Evolutionary conservation across 108 stramenopile genomes (phyloP), one percentile per base, ranked within the genome.

Genomic region (Nitzschia palea): DNA sequence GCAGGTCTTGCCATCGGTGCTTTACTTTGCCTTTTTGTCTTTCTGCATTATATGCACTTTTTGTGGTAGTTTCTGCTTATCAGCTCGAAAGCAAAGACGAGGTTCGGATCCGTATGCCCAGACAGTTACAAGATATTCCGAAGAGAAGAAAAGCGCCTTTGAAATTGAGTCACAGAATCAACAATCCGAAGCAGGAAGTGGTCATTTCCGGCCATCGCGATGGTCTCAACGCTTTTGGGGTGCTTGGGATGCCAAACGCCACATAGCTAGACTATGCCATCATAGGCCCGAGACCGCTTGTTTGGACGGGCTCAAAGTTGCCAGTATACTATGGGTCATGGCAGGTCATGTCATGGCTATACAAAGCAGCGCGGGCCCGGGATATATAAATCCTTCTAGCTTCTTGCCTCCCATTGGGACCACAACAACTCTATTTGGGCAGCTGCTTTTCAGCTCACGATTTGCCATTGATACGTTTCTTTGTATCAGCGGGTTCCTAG

Each of bases 391-490:
- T 58, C 80, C 84, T 4, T 34, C 42, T 2, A 70, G 54, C 15
- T 68, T 86, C 42, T 71, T 81, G 25, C 84, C 84, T 36, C 84
- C 84, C 0, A 23, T 32, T 2, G 84, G 84, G 0, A 31, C 72
- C 30, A 78, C 77, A 0, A 76, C 84, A 0, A 81, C 73, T 8
- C 8, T 79, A 14, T 20, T 27, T 0, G 84, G 84, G 0, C 80
- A 80, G 53, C 69, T 86, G 3, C 31, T 86, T 15, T 78, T 86
- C 53, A 61, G 71, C 22, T 69, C 76, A 6, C 37, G 84, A 20
- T 79, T 71, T 70, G 84, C 84, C 15, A 80, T 86, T 33, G 84
- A 86, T 36, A 81, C 84, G 0, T 86, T 86, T 33, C 44, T 86
- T 23, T 73, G 70, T 54, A 73, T 86, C 1, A 70, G 71, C 45